phyloP scores from a whole-genome alignment of 2,329 filamentous ascomycete species.

The Penicillium oxalicum region DNA sequence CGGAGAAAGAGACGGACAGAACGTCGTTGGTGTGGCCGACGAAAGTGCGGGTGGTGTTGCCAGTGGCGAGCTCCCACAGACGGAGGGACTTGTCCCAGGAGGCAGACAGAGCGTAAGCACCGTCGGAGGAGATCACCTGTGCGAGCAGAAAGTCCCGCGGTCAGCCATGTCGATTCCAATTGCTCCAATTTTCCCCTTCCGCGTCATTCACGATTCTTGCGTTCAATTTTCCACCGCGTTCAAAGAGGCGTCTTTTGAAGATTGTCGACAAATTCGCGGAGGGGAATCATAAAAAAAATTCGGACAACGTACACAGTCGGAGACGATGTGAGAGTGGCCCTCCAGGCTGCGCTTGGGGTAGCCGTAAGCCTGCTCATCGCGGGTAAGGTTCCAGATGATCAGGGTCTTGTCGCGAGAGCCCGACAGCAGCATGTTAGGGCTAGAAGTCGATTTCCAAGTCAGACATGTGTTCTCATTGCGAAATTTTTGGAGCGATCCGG shows the following conservation, averaged over 20 bases:
- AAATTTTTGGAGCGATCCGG: conserved; percentile 12
- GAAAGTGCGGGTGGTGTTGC: conserved; percentile 95
- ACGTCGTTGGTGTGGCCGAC: conserved; percentile 99
- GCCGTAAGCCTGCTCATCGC: conserved; percentile 95
- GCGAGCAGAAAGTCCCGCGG: conserved; percentile 18
- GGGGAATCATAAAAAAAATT: neutral
- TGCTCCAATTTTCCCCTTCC: conserved; percentile 1
- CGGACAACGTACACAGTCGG: conserved; percentile 83
- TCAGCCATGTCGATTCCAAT: conserved; percentile 23
- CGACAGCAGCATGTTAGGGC: conserved; percentile 99
- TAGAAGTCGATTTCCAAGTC: conserved; percentile 34
- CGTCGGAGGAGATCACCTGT: conserved; percentile 97
- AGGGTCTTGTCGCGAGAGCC: conserved; percentile 96
- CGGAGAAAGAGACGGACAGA: conserved; percentile 98
- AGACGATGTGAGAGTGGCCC: conserved; percentile 99
- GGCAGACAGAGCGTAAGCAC: conserved; percentile 95
- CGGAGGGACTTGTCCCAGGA: conserved; percentile 99
- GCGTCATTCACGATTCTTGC: conserved; percentile 1
- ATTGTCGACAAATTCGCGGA: too few relatives aligned
- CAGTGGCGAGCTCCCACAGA: conserved; percentile 97
- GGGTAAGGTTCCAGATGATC: conserved; percentile 99
- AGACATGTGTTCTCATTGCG: conserved; percentile 29
- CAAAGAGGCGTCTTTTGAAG: too few relatives aligned
- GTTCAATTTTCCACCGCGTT: neutral
- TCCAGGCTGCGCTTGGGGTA: conserved; percentile 98